Percentiles rank a stretch among this genome's conserved stretches.
Conservation (phyloP, 306 rosid species). For the Acmispon strigosus region DNA sequence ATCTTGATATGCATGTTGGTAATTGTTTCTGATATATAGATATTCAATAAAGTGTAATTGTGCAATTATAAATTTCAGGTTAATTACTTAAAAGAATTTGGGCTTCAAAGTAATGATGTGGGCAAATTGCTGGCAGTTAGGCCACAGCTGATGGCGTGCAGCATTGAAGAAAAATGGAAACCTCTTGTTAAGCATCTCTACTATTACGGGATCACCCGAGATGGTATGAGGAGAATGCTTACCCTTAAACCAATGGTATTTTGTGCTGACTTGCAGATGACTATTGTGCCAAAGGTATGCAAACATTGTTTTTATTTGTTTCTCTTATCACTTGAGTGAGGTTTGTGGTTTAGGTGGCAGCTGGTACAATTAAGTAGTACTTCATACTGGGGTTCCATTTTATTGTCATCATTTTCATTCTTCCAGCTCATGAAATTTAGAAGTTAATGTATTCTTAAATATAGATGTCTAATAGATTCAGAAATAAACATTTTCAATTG, state of each 20-base stretch:
- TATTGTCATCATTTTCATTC: conserved; percentile 4
- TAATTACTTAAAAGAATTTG: conserved; percentile 82
- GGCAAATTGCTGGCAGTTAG: conserved; percentile 77
- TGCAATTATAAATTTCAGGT: conserved; percentile 45
- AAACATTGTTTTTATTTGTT: neutral
- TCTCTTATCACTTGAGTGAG: neutral
- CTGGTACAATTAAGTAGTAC: neutral
- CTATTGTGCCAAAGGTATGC: conserved; percentile 82
- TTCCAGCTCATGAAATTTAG: neutral
- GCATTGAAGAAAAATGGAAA: conserved; percentile 87
- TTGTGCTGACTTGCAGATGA: conserved; percentile 64
- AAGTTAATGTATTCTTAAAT: conserved; percentile 6
- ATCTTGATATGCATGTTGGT: conserved; percentile 6
- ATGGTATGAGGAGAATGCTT: conserved; percentile 93
- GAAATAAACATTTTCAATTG: neutral
- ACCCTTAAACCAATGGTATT: conserved; percentile 75
- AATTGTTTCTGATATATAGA: neutral
- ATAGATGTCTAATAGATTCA: neutral
- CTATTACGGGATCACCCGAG: conserved; percentile 72
- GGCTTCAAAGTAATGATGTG: conserved; percentile 60
- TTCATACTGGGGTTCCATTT: neutral
- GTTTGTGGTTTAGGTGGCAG: neutral
- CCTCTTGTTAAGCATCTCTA: conserved; percentile 84
- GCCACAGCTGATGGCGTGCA: conserved; percentile 85
- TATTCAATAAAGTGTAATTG: conserved; percentile 15